These are phyloP conservation scores for Hemileccinum impolitum DNA, from an alignment of 768 basidiomycete species.

Conservation along the genomic window DNA sequence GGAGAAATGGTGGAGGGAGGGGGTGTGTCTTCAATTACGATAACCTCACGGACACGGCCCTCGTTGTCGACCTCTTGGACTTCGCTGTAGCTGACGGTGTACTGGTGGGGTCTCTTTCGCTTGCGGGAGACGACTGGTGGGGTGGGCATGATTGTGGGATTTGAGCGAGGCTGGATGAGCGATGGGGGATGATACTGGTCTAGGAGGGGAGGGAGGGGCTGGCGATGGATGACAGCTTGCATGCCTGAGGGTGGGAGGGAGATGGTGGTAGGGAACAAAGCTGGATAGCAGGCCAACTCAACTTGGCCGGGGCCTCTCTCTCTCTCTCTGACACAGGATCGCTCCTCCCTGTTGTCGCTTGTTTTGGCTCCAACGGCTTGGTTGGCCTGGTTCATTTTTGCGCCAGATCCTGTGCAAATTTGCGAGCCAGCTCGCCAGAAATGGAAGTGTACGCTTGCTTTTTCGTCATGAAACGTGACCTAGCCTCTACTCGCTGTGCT, in stretches of 20 bases:
- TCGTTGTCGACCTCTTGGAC: slow-evolving; percentile 82
- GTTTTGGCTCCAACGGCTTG: slow-evolving; percentile 9
- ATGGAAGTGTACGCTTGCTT: slow-evolving; percentile 4
- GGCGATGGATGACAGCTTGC: slow-evolving; percentile 68
- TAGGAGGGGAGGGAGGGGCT: slow-evolving; percentile 56
- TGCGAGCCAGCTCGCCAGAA: neutral
- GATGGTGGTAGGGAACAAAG: slow-evolving; percentile 39
- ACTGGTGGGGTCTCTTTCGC: slow-evolving; percentile 78
- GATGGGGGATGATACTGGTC: slow-evolving; percentile 65
- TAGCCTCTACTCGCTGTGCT: slow-evolving; percentile 33
- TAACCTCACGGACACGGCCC: slow-evolving; percentile 78
- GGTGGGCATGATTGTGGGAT: slow-evolving; percentile 66
- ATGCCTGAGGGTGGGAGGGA: slow-evolving; percentile 49
- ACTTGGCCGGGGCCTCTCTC: slow-evolving; percentile 16
- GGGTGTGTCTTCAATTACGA: slow-evolving; percentile 91
- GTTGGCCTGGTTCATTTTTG: neutral
- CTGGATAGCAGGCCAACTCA: slow-evolving; percentile 26
- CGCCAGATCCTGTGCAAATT: slow-evolving; percentile 5
- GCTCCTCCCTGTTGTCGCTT: slow-evolving; percentile 27
- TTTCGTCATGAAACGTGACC: slow-evolving; percentile 27
- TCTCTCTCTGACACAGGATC: slow-evolving; percentile 31
- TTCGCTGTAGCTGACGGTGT: slow-evolving; percentile 82
- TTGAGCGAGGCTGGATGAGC: slow-evolving; percentile 38
- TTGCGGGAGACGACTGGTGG: slow-evolving; percentile 74
- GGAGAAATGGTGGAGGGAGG: slow-evolving; percentile 74